Evolutionary conservation across 1,284 basidiomycete species (phyloP), one percentile per base, ranked within the genome.

Genomic region (Agaricales sp.): DNA sequence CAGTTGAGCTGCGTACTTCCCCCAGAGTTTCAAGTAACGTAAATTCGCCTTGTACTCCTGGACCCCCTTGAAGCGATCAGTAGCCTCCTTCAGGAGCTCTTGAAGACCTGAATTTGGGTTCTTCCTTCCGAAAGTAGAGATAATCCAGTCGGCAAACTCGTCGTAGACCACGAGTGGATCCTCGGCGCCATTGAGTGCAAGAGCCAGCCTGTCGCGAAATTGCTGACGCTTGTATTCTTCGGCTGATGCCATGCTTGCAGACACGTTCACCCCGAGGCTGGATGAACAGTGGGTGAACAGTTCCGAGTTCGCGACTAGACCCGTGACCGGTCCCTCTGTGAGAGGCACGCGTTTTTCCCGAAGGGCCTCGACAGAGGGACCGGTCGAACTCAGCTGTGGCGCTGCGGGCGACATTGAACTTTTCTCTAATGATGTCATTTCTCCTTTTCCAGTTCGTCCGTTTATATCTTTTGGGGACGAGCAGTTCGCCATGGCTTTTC

Each of bases 1-100:
- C 51, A 87, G 74, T 54, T 80, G 75, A 45, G 77, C 75, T 1
- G 89, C 82, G 61, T 92, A 92, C 52, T 85, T 70, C 14, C 82
- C 78, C 93, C 93, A 96, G 24, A 95, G 66, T 63, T 87, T 88
- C 45, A 97, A 74, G 64, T 97, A 96, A 37, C 94, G 77, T 49
- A 88, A 67, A 68, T 98, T 94, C 54, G 84, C 82, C 58, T 80
- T 80, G 67, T 95, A 98, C 22, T 82, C 70, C 25, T 76, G 70
- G 58, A 94, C 90, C 21, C 80, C 75, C 52, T 86, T 79, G 63
- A 97, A 95, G 47, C 80, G 76, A 19, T 84, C 70, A 0, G 87
- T 89, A 0, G 82, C 79, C 54, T 82, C 77, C 56, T 92, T 87
- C 0, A 93, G 69, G 2, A 91, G 56, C 26, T 66, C 63, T 18